Conservation (phyloP, 768 basidiomycete genomes). For the Pleurotus salmoneostramineus region DNA sequence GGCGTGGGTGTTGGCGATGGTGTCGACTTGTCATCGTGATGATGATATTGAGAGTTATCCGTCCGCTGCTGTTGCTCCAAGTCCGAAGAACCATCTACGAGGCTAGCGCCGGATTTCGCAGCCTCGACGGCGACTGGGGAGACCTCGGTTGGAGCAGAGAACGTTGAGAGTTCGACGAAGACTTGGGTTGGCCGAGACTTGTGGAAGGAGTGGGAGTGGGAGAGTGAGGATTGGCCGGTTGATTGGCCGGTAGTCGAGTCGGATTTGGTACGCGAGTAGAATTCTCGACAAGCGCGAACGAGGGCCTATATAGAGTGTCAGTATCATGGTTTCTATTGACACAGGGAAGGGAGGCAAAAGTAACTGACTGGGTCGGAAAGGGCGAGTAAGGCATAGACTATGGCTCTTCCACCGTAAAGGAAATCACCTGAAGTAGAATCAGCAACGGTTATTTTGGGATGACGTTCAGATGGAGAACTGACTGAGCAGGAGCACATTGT, state of each 20-base stretch:
- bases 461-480: neutral
- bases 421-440: neutral
- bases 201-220: neutral
- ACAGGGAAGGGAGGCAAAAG: neutral
- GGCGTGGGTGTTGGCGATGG: too few relatives aligned
- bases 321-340: neutral
- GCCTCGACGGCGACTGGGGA: neutral
- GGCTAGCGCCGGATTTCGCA: neutral
- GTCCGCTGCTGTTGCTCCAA: too few relatives aligned
- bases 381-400: conserved; percentile 11
- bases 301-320: neutral
- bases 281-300: neutral
- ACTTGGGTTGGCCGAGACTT: neutral
- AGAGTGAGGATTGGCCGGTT: neutral
- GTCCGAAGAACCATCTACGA: neutral
- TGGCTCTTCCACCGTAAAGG: neutral
- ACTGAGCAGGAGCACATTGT: neutral
- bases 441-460: neutral
- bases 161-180: neutral
- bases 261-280: neutral
- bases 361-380: conserved; percentile 11
- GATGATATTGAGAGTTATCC: too few relatives aligned
- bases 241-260: neutral
- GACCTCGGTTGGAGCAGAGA: neutral
- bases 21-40: too few relatives aligned